A percentile compares a stretch with the other conserved stretches of the same genome.
These are phyloP conservation scores for Phytopythium cucurbitacearum DNA, from an alignment of 352 stramenopile genomes.

Conservation along the genomic window DNA sequence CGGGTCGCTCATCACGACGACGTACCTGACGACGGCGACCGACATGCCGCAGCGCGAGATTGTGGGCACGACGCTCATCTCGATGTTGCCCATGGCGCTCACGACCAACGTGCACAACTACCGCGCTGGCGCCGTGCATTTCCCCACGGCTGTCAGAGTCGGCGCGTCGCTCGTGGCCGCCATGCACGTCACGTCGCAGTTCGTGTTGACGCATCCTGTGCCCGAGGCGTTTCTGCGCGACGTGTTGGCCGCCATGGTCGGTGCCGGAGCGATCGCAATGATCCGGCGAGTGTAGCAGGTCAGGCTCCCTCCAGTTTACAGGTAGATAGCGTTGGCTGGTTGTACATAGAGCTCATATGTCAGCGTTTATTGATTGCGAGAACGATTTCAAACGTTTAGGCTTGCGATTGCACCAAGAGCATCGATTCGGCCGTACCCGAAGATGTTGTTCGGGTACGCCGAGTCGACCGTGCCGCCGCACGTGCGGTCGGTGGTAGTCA, in stretches of 20 bases:
- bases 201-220: constrained; percentile 11
- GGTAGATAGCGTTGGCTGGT: too few species aligned
- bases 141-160: constrained; percentile 20
- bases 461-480: constrained; percentile 19
- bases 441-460: constrained; percentile 26
- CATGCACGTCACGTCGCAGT: constrained; percentile 19
- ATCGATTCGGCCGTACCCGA: constrained; percentile 21
- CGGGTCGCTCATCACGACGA: constrained; percentile 23
- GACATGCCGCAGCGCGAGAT: constrained; percentile 19
- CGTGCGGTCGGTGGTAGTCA: constrained; percentile 4
- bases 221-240: constrained; percentile 11
- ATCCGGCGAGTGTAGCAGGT: constrained; percentile 4
- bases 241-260: constrained; percentile 8
- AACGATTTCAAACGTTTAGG: background rate
- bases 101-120: constrained; percentile 20
- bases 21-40: constrained; percentile 19
- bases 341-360: too few species aligned
- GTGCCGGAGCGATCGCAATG: constrained; percentile 10
- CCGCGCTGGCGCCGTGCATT: constrained; percentile 12
- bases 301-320: too few species aligned
- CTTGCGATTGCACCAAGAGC: constrained; percentile 7
- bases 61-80: constrained; percentile 22
- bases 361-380: too few species aligned
- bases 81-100: constrained; percentile 16
- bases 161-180: constrained; percentile 13